These are phyloP conservation scores for Sarocladiaceae sp. DNA, from an alignment of 2,329 filamentous ascomycete species.

Conservation along the genomic window DNA sequence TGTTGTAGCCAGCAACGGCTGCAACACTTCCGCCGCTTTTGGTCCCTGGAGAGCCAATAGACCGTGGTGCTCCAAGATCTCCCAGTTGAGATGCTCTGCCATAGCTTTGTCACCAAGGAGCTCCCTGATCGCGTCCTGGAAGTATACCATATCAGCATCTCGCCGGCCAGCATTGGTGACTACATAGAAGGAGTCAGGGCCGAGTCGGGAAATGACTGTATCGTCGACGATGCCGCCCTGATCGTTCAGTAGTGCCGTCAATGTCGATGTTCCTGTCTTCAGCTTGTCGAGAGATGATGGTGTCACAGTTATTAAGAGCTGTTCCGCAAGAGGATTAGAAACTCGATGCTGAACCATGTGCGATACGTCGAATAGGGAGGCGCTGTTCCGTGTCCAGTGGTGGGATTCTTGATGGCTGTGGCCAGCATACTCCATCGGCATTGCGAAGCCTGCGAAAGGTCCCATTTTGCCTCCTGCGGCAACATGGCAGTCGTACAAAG, in stretches of 20 bases:
- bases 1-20: not conserved
- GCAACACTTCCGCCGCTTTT: not conserved
- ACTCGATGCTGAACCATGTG: not conserved
- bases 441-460: not conserved
- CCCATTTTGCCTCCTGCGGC: not conserved
- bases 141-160: not conserved
- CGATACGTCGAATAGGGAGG: not conserved
- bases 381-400: not conserved
- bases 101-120: not conserved
- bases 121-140: not conserved
- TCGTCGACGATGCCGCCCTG: not conserved
- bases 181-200: not conserved
- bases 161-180: not conserved
- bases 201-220: not conserved
- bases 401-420: not conserved
- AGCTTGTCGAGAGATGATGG: not conserved
- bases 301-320: not conserved
- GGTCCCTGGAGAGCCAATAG: not conserved
- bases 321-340: not conserved
- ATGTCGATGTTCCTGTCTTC: not conserved
- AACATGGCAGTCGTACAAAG: not conserved
- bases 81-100: not conserved
- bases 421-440: not conserved
- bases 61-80: not conserved
- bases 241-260: not conserved